A percentile compares a stretch with the other conserved stretches of the same genome.
Conservation (phyloP, 768 basidiomycete genomes). For the Suillus plorans region DNA sequence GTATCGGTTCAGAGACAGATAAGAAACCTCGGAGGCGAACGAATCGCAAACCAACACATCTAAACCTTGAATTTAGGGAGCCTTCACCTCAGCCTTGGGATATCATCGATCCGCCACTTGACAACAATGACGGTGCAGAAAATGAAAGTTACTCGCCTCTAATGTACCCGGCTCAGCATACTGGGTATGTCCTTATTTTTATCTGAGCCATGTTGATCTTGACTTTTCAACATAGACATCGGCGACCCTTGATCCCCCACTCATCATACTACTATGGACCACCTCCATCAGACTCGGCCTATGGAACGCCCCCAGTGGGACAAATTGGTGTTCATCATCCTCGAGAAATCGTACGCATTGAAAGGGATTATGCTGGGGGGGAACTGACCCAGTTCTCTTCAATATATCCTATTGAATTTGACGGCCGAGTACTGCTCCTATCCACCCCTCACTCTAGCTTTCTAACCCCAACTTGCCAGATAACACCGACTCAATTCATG, state of each 20-base stretch:
- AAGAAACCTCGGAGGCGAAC: slow-evolving; percentile 32
- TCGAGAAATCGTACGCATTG: slow-evolving; percentile 87
- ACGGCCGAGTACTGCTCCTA: slow-evolving; percentile 71
- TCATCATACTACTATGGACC: slow-evolving; percentile 87
- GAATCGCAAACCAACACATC: slow-evolving; percentile 40
- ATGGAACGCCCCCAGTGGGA: slow-evolving; percentile 77
- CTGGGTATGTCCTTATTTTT: slow-evolving; percentile 35
- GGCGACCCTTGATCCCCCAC: slow-evolving; percentile 61
- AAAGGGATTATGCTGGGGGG: slow-evolving; percentile 89
- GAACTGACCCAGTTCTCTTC: slow-evolving; percentile 90
- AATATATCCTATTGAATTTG: slow-evolving; percentile 88
- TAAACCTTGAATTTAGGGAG: slow-evolving; percentile 49
- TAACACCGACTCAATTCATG: slow-evolving; percentile 87
- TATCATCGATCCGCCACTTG: slow-evolving; percentile 46
- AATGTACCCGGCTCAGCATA: slow-evolving; percentile 45
- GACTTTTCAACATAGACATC: slow-evolving; percentile 29
- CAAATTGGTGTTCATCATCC: slow-evolving; percentile 89
- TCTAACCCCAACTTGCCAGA: slow-evolving; percentile 41
- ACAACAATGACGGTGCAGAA: slow-evolving; percentile 29
- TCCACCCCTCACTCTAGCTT: background rate
- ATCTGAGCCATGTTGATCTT: slow-evolving; percentile 8
- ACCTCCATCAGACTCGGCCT: slow-evolving; percentile 74
- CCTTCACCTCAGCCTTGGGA: slow-evolving; percentile 72
- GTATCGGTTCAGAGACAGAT: slow-evolving; percentile 13
- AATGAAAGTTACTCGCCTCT: slow-evolving; percentile 45